Evolutionary conservation across 306 rosid genomes (phyloP), one percentile per base, ranked within the genome.

Genomic region (Hippophae gyantsensis): DNA sequence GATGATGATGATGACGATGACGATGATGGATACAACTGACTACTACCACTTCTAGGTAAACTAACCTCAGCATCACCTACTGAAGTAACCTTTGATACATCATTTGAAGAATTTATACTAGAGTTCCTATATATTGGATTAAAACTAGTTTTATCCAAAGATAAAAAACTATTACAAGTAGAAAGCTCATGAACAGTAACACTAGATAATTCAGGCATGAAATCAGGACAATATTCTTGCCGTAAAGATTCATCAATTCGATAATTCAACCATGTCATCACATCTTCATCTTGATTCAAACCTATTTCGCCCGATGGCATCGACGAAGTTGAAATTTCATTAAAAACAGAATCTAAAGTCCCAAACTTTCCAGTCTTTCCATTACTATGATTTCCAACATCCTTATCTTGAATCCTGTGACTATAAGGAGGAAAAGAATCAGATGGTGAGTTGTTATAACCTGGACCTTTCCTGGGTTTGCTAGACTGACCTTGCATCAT

Each of bases 211-310:
- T 89, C 88, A 57, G 82, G 87, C 67, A 86, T 67, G 66, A 85
- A 83, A 67, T 83, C 85, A 71, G 90, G 81, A 69, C 77, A 65
- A 67, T 82, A 84, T 9, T 82, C 95, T 54, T 72, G 76, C 32
- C 71, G 95, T 49, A 87, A 67, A 65, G 88, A 69, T 60, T 72
- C 82, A 73, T 81, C 92, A 61, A 87, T 73, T 46, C 87, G 47
- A 77, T 88, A 88, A 79, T 76, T 90, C 72, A 88, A 61, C 96
- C 99, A 92, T 65, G 84, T 93, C 51, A 85, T 73, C 72, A 80
- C 58, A 56, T 83, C 96, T 51, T 84, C 90, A 43, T 86, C 93
- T 23, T 76, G 86, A 69, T 64, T 68, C 70, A 86, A 72, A 68
- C 81, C 86, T 40, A 83, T 74, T 43, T 78, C 98, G 8, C 52